Conservation (phyloP, 441 rosid genomes). For the Gossypium aridum region DNA sequence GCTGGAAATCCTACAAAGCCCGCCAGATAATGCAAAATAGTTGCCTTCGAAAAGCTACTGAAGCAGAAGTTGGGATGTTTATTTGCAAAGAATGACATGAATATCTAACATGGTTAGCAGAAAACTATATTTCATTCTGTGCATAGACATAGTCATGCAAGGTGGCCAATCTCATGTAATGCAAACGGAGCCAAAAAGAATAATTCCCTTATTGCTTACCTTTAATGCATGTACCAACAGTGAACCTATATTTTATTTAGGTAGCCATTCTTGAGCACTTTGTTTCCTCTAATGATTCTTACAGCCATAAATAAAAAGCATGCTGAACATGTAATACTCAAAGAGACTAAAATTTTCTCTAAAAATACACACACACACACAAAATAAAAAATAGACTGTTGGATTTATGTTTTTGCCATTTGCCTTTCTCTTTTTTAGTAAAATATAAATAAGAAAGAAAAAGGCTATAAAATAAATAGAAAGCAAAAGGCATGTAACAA, state of each 20-base stretch:
- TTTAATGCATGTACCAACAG: not conserved
- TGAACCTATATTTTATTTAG: not conserved
- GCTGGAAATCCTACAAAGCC: not conserved
- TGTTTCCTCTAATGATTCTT: constrained; percentile 1
- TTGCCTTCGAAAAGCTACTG: not conserved
- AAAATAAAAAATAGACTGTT: not conserved
- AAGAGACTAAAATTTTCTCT: too few relatives aligned
- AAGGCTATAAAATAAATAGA: not conserved
- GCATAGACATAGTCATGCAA: not conserved
- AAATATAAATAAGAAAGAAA: not conserved
- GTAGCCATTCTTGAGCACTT: constrained; percentile 4
- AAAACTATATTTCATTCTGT: not conserved
- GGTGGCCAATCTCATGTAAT: not conserved
- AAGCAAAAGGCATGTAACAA: not conserved
- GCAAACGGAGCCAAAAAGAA: too few relatives aligned
- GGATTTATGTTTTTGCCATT: not conserved
- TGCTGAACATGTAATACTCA: too few relatives aligned
- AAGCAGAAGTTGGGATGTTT: not conserved
- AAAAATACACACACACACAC: too few relatives aligned
- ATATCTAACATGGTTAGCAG: not conserved
- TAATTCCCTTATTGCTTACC: too few relatives aligned
- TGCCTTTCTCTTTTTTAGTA: not conserved
- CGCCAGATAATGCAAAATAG: not conserved
- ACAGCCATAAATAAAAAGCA: constrained; percentile 1
- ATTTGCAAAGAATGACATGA: not conserved